A percentile compares a stretch with the other conserved stretches of the same genome.
Conservation (phyloP, 495 filamentous ascomycete genomes). For the Trichoderma virens region DNA sequence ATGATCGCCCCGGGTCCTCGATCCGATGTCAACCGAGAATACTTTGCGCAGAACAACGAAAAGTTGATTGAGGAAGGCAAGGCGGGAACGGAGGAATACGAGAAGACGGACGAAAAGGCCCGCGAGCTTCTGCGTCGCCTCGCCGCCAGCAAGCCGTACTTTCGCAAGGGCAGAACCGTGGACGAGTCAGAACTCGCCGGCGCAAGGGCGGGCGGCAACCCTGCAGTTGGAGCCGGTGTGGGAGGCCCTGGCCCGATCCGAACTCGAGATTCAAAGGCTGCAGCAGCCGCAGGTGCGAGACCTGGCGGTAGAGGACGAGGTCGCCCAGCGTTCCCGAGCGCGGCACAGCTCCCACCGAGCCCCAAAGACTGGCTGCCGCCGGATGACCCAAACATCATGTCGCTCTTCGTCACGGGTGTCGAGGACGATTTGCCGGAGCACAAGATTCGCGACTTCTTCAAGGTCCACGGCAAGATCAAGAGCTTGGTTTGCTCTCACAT, state of each 20-base stretch:
- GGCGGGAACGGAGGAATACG: conserved; percentile 71
- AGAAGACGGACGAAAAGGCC: conserved; percentile 95
- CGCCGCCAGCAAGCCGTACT: conserved; percentile 89
- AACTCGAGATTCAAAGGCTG: conserved; percentile 52
- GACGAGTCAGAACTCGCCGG: conserved; percentile 23
- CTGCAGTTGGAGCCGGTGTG: conserved; percentile 36
- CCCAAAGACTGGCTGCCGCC: conserved; percentile 80
- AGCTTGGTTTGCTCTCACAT: conserved; percentile 92
- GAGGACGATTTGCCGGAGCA: conserved; percentile 95
- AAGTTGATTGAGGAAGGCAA: conserved; percentile 87
- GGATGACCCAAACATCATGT: conserved; percentile 73
- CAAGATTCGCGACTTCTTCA: conserved; percentile 83
- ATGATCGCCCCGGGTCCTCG: conserved; percentile 90
- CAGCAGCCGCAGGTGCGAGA: conserved; percentile 39
- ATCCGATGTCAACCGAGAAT: conserved; percentile 89
- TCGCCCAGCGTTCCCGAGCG: conserved; percentile 57
- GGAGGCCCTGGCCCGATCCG: conserved; percentile 61
- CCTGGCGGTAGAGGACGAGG: conserved; percentile 40
- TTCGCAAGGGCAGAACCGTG: conserved; percentile 68
- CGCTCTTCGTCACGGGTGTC: conserved; percentile 87
- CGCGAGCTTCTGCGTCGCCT: conserved; percentile 76
- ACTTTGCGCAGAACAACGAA: conserved; percentile 95
- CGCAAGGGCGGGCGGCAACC: conserved; percentile 43
- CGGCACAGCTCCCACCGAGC: conserved; percentile 66
- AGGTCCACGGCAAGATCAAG: conserved; percentile 75